phyloP scores from a whole-genome alignment of 257 asterid genomes.

The Paraleonurus japonicus region DNA sequence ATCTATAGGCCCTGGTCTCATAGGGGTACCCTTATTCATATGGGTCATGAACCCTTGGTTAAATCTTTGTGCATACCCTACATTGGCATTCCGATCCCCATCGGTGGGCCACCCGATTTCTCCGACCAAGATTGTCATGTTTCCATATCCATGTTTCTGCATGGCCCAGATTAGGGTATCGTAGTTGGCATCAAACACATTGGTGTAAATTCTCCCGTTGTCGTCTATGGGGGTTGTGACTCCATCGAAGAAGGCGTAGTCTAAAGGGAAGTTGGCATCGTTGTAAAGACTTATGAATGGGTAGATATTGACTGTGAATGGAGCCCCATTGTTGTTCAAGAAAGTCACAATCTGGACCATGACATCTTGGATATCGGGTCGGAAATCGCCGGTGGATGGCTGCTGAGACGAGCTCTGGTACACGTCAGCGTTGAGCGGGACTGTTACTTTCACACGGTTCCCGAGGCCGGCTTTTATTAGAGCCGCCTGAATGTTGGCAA shows the following conservation, averaged over 20 bases:
- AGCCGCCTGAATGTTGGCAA: constrained; percentile 73
- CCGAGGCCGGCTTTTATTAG: constrained; percentile 74
- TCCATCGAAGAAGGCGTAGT: constrained; percentile 79
- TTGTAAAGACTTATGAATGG: constrained; percentile 75
- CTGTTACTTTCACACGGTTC: constrained; percentile 51
- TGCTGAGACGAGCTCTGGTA: constrained; percentile 48
- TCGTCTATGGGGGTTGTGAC: constrained; percentile 51
- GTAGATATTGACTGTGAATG: constrained; percentile 78
- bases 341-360: constrained; percentile 55
- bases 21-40: constrained; percentile 57
- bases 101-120: constrained; percentile 90
- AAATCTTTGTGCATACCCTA: constrained; percentile 54
- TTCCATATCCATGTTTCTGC: constrained; percentile 53
- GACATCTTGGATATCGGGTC: constrained; percentile 45
- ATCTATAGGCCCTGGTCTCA: constrained; percentile 67
- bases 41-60: constrained; percentile 71
- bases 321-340: constrained; percentile 52
- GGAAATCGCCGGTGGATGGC: constrained; percentile 76
- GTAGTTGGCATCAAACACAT: constrained; percentile 70
- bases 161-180: constrained; percentile 72
- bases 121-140: constrained; percentile 59
- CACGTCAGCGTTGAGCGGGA: constrained; percentile 76
- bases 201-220: constrained; percentile 53
- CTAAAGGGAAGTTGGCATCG: constrained; percentile 63
- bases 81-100: constrained; percentile 54